Evolutionary conservation across 1,139 yeast genomes (phyloP).

Genomic region (Yamadazyma kanchanaburiensis): DNA sequence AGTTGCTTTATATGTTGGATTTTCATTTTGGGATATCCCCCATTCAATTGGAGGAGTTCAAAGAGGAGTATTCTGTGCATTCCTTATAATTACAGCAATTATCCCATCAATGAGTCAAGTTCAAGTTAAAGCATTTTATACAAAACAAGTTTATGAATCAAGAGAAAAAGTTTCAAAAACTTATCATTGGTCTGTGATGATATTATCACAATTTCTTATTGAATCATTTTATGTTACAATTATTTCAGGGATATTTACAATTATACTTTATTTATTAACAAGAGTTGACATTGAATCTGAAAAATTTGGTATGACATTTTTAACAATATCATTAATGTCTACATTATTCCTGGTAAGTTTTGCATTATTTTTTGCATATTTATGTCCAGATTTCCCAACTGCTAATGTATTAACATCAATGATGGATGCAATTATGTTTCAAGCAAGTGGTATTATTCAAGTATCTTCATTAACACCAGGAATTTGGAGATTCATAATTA

Average conservation of each 20-base stretch:
- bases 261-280: slow-evolving; percentile 58
- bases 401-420: slow-evolving; percentile 68
- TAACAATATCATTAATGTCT: slow-evolving; percentile 52
- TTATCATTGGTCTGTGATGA: slow-evolving; percentile 60
- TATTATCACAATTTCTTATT: slow-evolving; percentile 47
- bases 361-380: slow-evolving; percentile 57
- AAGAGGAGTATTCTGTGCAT: slow-evolving; percentile 64
- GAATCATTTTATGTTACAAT: slow-evolving; percentile 58
- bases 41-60: slow-evolving; percentile 56
- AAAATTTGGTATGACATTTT: slow-evolving; percentile 68
- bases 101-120: slow-evolving; percentile 34
- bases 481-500: slow-evolving; percentile 54
- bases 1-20: slow-evolving; percentile 45
- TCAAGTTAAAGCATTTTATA: slow-evolving; percentile 33
- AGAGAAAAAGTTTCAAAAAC: slow-evolving; percentile 65
- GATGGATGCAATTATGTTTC: slow-evolving; percentile 55
- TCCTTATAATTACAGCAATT: slow-evolving; percentile 56
- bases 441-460: slow-evolving; percentile 80
- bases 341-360: slow-evolving; percentile 49
- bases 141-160: slow-evolving; percentile 57
- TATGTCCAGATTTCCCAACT: slow-evolving; percentile 59
- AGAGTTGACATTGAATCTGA: slow-evolving; percentile 17
- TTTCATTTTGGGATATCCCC: slow-evolving; percentile 56
- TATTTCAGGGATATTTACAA: slow-evolving; percentile 50
- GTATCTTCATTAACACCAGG: slow-evolving; percentile 47